Evolutionary conservation across 2,329 filamentous ascomycete species (phyloP), one percentile per base, ranked within the genome.

Genomic region (Cladophialophora chaetospira): DNA sequence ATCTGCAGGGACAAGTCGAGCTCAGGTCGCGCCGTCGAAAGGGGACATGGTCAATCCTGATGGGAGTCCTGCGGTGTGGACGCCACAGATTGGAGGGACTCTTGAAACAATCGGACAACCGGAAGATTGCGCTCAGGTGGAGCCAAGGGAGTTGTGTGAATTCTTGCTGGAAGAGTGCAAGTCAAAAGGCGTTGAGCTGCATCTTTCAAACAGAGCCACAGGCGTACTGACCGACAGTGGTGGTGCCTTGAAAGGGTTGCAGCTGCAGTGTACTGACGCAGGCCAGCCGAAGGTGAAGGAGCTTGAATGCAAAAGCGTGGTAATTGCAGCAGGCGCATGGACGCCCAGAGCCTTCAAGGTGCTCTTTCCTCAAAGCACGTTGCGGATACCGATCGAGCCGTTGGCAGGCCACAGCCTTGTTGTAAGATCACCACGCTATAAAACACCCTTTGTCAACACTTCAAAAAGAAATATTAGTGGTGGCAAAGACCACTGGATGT

Each of bases 351-450:
- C 89, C n/a, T 87, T 90, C 67, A 64, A 73, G 2, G 73, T 75
- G 0, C 79, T 93, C 13, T 92, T 93, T 66, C 83, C 83, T 0
- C 66, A 70, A 0, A 79, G 86, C 1, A 67, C 66, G 2, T 66
- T 79, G 1, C 69, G 74, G 9, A 72, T 91, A 19, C 82, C 84
- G 0, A 75, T 91, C 38, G 74, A 76, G 2, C 78, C 82, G 15
- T 74, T 91, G 4, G 87, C 87, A 0, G 89, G 89, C 0, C 85
- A 92, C 71, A 90, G 87, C 15, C 72, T 93, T 6, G 80, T 91
- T 2, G 71, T 92, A 3, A 80, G 76, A 55, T 84, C 82, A 4
- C 83, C 86, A 1, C 75, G 78, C 71, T 75, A 57, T 59, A 72
- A 65, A 2, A 46, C 64, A 10, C 62, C 67, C 4, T 66, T 62